Evolutionary conservation across 2,329 filamentous ascomycete genomes (phyloP).

Genomic region (Paraconiothyrium brasiliense): DNA sequence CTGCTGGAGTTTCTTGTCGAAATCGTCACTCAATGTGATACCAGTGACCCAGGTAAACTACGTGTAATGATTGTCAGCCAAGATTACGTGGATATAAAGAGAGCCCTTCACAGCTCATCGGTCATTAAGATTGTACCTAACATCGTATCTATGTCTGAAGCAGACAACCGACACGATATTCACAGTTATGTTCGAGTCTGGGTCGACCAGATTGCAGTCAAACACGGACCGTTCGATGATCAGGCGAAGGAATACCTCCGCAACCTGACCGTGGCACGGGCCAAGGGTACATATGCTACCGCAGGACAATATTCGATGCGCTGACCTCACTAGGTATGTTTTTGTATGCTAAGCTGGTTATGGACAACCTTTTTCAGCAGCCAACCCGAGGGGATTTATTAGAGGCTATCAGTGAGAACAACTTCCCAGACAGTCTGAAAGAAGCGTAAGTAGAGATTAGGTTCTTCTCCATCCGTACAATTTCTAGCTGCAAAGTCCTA

Average conservation of each 20-base stretch:
- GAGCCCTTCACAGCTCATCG: conserved; percentile 18
- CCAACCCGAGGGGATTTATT: conserved; percentile 27
- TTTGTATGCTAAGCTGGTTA: conserved; percentile 38
- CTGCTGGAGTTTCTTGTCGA: conserved; percentile 26
- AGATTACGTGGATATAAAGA: conserved; percentile 33
- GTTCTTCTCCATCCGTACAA: neutral
- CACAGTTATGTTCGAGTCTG: conserved; percentile 23
- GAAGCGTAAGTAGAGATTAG: conserved; percentile 31
- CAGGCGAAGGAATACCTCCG: conserved; percentile 32
- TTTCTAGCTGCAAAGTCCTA: neutral
- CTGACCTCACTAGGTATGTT: conserved; percentile 33
- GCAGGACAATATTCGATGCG: neutral
- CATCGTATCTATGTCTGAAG: conserved; percentile 24
- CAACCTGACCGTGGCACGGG: conserved; percentile 29
- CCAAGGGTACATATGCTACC: conserved; percentile 28
- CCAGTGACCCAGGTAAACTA: conserved; percentile 28
- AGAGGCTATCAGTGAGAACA: conserved; percentile 23
- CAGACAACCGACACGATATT: conserved; percentile 34
- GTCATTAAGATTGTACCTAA: conserved; percentile 19
- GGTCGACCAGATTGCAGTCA: conserved; percentile 27
- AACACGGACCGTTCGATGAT: conserved; percentile 26
- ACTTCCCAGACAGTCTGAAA: conserved; percentile 30
- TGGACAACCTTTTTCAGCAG: conserved; percentile 28
- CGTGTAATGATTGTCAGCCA: conserved; percentile 40
- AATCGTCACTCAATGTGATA: conserved; percentile 25